Evolutionary conservation across 1,139 yeast genomes (phyloP).

Genomic region (Candida dubliniensis): DNA sequence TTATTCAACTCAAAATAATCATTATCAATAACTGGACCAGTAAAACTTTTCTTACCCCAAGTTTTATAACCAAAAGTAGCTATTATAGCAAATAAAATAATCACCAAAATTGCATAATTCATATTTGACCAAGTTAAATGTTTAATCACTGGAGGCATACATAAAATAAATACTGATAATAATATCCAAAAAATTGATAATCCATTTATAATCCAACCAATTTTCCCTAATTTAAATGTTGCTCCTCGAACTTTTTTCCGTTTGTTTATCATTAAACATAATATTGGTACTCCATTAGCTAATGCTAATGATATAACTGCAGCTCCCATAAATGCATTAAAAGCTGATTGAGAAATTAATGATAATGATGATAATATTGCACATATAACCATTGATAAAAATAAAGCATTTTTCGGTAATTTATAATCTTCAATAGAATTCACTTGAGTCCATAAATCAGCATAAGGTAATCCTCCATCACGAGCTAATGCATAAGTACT

Average conservation of each 20-base stretch:
- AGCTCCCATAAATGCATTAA: slow-evolving; percentile 85
- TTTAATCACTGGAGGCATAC: slow-evolving; percentile 74
- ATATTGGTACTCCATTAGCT: slow-evolving; percentile 76
- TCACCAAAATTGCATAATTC: slow-evolving; percentile 75
- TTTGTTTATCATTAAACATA: slow-evolving; percentile 60
- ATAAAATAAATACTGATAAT: slow-evolving; percentile 60
- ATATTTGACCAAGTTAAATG: slow-evolving; percentile 55
- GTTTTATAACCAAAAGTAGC: slow-evolving; percentile 52
- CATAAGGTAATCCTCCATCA: slow-evolving; percentile 81
- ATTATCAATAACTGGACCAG: slow-evolving; percentile 63
- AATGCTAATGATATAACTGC: slow-evolving; percentile 75
- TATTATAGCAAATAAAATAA: slow-evolving; percentile 45
- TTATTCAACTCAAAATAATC: slow-evolving; percentile 46
- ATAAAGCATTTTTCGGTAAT: slow-evolving; percentile 72
- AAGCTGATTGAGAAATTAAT: slow-evolving; percentile 70
- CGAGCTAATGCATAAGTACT: slow-evolving; percentile 85
- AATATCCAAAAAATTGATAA: slow-evolving; percentile 62
- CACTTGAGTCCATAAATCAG: slow-evolving; percentile 64
- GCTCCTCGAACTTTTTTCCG: slow-evolving; percentile 68
- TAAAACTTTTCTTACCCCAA: slow-evolving; percentile 64
- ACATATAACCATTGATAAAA: slow-evolving; percentile 67
- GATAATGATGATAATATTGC: slow-evolving; percentile 63
- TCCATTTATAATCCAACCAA: slow-evolving; percentile 66
- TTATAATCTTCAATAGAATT: slow-evolving; percentile 55
- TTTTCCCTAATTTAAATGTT: slow-evolving; percentile 61